phyloP scores from a whole-genome alignment of 805 yeast species.

The Cyberlindnera xylosilytica region DNA sequence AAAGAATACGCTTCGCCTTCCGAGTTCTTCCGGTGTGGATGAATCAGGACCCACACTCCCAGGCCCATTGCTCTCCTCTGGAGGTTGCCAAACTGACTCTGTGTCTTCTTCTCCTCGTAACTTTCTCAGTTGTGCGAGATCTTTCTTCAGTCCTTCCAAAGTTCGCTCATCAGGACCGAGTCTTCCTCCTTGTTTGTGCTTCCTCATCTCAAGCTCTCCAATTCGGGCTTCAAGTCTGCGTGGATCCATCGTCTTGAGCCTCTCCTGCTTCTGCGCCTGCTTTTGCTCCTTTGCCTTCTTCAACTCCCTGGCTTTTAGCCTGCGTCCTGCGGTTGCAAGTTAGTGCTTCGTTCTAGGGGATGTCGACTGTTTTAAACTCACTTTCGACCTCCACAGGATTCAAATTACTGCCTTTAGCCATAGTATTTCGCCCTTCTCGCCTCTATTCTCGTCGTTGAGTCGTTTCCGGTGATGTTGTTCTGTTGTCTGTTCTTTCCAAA shows the following conservation, averaged over 20 bases:
- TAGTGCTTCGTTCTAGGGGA: too few species aligned
- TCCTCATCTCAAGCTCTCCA: constrained; percentile 25
- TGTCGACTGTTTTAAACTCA: too few species aligned
- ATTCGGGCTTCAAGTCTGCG: constrained; percentile 20
- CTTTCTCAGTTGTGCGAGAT: constrained; percentile 38
- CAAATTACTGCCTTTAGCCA: constrained; percentile 11
- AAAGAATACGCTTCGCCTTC: constrained; percentile 51
- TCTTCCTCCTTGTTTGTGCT: constrained; percentile 35
- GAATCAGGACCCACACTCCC: too few species aligned
- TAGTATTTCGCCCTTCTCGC: too few species aligned
- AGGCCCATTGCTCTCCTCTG: too few species aligned
- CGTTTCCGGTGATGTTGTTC: background rate
- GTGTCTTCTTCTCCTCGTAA: constrained; percentile 14
- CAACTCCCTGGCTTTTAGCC: constrained; percentile 17
- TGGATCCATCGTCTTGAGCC: constrained; percentile 19
- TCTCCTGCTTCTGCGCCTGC: constrained; percentile 2
- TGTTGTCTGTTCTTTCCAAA: background rate
- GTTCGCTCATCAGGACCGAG: constrained; percentile 32
- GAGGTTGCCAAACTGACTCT: background rate
- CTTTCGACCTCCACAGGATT: constrained; percentile 19
- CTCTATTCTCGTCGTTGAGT: background rate
- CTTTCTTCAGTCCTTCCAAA: constrained; percentile 35
- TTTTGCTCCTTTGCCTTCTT: constrained; percentile 8
- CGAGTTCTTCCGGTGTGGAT: too few species aligned
- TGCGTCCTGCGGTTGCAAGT: too few species aligned